These are phyloP conservation scores for Anacardium occidentale DNA, from an alignment of 345 rosid genomes.

Conservation along the genomic window DNA sequence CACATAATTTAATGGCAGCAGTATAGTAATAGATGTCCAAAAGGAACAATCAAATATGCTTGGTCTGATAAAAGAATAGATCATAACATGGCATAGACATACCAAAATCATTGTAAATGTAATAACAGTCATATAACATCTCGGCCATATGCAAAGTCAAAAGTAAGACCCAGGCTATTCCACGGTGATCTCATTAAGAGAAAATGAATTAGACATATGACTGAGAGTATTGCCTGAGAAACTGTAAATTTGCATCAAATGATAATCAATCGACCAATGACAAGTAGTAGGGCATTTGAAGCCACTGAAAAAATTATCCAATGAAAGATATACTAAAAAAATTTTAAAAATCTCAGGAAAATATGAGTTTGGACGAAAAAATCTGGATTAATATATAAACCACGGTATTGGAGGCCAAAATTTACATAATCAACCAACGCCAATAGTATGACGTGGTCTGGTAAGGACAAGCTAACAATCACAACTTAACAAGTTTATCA, in stretches of 20 bases:
- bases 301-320: not conserved
- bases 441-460: not conserved
- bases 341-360: not conserved
- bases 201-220: too few species aligned
- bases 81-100: not conserved
- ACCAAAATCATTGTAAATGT: not conserved
- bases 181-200: too few species aligned
- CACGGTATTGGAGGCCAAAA: not conserved
- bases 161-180: too few species aligned
- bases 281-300: not conserved
- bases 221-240: not conserved
- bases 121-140: not conserved
- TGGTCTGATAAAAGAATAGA: too few species aligned
- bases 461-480: too few species aligned
- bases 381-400: not conserved
- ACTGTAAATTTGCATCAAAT: not conserved
- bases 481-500: not conserved
- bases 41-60: not conserved
- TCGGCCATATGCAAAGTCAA: not conserved
- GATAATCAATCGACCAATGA: not conserved
- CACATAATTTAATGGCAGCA: slow-evolving; percentile 1
- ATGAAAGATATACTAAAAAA: not conserved
- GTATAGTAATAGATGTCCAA: not conserved
- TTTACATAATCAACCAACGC: not conserved
- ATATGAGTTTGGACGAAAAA: not conserved